Conservation (phyloP, 2,329 filamentous ascomycete species). For the Seiridium cupressi region DNA sequence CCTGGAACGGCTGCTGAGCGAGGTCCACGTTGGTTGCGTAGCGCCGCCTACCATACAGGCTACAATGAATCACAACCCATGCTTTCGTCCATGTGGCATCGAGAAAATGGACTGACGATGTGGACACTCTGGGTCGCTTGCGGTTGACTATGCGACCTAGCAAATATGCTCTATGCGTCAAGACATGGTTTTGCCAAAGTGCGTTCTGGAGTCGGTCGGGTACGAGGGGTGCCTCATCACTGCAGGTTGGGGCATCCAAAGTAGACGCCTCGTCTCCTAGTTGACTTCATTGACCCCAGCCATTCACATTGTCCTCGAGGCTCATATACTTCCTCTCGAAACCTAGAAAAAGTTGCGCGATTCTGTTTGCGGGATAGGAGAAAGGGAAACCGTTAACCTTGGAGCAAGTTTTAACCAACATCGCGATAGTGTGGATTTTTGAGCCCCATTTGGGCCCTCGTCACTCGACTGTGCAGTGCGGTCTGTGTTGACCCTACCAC, state of each 20-base stretch:
- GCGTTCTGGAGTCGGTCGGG: too few relatives aligned
- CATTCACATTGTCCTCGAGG: background rate
- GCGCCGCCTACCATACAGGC: background rate
- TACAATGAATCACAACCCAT: background rate
- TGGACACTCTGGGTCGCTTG: background rate
- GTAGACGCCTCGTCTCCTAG: too few relatives aligned
- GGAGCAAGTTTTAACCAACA: background rate
- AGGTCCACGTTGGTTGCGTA: constrained; percentile 2
- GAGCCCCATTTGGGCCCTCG: background rate
- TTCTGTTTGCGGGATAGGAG: background rate
- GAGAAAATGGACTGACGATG: background rate
- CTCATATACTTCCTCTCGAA: background rate
- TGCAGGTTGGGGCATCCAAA: background rate
- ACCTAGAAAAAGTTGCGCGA: background rate
- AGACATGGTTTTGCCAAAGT: too few relatives aligned
- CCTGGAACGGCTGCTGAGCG: background rate
- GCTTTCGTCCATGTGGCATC: background rate
- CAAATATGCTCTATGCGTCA: too few relatives aligned
- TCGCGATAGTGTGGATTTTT: background rate
- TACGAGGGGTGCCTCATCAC: background rate
- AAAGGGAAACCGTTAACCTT: background rate
- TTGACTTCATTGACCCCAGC: background rate
- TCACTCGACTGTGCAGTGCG: background rate
- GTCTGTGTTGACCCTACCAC: background rate
- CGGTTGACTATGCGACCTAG: too few relatives aligned